Base-by-base conservation (phyloP, 2,329 filamentous ascomycete genomes). In the Phialophora tarda region DNA sequence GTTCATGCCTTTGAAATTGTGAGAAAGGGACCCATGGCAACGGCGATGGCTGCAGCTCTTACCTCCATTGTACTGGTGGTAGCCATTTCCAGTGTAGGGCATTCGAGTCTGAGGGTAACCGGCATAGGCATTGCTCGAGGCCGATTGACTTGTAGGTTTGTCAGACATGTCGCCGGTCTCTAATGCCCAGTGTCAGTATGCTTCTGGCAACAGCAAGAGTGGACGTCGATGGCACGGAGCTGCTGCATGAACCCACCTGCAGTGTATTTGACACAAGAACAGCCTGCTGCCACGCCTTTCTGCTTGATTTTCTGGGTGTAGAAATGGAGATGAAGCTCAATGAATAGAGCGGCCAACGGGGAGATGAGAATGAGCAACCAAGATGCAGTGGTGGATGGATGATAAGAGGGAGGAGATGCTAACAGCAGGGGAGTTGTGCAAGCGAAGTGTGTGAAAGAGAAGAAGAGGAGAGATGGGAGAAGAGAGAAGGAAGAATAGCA, bases 281-380 rank as follows among this genome's bases (percentile, higher is more conserved):
- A 48, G 57, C 59, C 47, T 66, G 24, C 21, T 21, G 53, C 62
- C 44, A 62, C 59, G 62, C n/a, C 59, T 38, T 32, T 24, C 34
- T 55, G 41, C 38, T 24, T 55, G 34, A 44, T 32, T 63, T 65
- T 58, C 62, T 63, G 65, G 58, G 64, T 61, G 63, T 71, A 69
- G 61, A 65, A 69, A 61, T 62, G 60, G 62, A 11, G 67, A 54
- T 44, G 56, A 58, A 55, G 28, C 66, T 48, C 66, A 61, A 71
- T 69, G 66, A 64, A 71, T 71, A 69, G 69, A 68, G 68, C 61
- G 68, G 68, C 64, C 67, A 70, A 67, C 58, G 66, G 70, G 63
- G 60, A 56, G 63, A 60, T 66, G 65, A 72, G 70, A 71, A 72
- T 72, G 71, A 71, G 69, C 69, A 69, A 69, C 71, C 71, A 72